Percentiles rank a stretch among this genome's conserved stretches.
phyloP scores from a whole-genome alignment of 169 alveolate species.

The Eimeria maxima region DNA sequence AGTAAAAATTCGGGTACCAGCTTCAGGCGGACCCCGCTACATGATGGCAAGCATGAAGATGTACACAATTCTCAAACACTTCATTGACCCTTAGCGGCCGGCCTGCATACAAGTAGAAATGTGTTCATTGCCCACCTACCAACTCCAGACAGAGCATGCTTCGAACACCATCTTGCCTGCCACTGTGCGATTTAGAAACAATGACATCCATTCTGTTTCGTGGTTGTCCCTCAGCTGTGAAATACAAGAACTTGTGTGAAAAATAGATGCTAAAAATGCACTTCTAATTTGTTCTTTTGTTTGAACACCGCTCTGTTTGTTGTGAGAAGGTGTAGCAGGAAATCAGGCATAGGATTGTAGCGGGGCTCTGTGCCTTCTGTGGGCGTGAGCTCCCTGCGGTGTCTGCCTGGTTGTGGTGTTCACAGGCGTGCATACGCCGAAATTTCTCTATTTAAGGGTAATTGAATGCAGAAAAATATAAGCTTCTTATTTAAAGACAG shows the following conservation, averaged over 20 bases:
- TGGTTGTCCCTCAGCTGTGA: background rate
- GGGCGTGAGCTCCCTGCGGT: background rate
- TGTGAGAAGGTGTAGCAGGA: background rate
- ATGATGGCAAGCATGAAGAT: too few relatives aligned
- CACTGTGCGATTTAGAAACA: background rate
- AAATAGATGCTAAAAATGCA: background rate
- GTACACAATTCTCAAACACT: background rate
- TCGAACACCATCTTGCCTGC: background rate
- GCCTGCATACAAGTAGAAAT: background rate
- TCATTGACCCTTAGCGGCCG: background rate
- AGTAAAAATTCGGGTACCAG: background rate
- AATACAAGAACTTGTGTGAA: background rate
- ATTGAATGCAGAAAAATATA: background rate
- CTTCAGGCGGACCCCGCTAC: background rate
- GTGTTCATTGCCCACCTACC: background rate
- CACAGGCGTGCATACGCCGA: background rate
- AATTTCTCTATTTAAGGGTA: background rate
- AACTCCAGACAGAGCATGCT: background rate
- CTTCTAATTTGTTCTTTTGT: background rate
- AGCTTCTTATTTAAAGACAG: background rate
- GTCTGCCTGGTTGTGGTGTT: background rate
- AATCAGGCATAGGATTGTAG: background rate
- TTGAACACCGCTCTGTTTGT: background rate
- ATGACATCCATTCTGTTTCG: background rate
- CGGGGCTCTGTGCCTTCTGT: conserved; percentile 35